Conservation (phyloP, 208 protist genomes). For the Crithidia acanthocephali region DNA sequence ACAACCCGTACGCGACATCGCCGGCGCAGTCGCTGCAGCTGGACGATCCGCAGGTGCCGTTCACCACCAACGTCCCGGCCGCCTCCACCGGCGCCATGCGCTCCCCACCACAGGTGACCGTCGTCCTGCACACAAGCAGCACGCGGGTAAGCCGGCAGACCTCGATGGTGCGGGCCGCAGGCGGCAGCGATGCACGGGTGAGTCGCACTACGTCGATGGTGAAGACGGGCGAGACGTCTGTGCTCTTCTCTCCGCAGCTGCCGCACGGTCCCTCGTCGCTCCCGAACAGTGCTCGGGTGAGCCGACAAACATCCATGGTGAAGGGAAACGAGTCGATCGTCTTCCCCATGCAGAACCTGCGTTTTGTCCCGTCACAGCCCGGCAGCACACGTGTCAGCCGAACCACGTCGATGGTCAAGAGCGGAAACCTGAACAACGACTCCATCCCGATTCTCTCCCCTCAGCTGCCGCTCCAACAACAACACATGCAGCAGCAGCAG, state of each 20-base stretch:
- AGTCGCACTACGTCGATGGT: constrained; percentile 13
- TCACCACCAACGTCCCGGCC: not conserved
- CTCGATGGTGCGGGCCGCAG: constrained; percentile 8
- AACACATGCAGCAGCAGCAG: not conserved
- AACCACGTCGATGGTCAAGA: constrained; percentile 20
- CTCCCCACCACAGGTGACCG: constrained; percentile 10
- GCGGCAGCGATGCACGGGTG: not conserved
- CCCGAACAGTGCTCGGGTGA: constrained; percentile 3
- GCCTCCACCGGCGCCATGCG: not conserved
- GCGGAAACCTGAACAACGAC: constrained; percentile 9
- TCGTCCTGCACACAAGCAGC: constrained; percentile 7
- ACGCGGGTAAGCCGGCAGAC: constrained; percentile 2
- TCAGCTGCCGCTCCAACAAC: not conserved
- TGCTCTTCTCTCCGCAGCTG: constrained; percentile 13
- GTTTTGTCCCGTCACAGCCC: constrained; percentile 8
- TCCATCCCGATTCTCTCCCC: not conserved
- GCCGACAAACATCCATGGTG: constrained; percentile 10
- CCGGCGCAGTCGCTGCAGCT: constrained; percentile 9
- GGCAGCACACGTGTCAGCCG: constrained; percentile 8
- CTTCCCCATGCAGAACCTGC: constrained; percentile 8
- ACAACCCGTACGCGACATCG: constrained; percentile 28
- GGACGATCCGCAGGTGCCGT: not conserved
- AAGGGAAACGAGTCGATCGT: constrained; percentile 16
- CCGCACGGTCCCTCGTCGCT: not conserved
- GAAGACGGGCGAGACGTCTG: constrained; percentile 7